Conservation (phyloP, 331 rosid genomes). For the Arachis monticola region DNA sequence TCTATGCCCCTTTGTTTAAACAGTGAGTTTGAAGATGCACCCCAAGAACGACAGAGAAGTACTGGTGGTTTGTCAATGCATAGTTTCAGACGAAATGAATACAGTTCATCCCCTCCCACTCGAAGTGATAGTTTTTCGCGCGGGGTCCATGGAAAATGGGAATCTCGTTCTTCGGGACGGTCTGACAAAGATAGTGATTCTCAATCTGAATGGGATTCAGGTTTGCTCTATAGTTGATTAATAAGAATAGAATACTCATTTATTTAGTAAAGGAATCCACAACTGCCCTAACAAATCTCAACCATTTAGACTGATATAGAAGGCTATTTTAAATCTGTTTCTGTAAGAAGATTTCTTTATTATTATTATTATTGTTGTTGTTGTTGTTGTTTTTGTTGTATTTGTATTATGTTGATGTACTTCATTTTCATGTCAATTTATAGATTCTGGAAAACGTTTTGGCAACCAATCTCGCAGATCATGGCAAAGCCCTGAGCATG, state of each 20-base stretch:
- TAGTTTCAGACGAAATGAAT: conserved; percentile 70
- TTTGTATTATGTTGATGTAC: conserved; percentile 27
- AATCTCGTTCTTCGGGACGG: conserved; percentile 73
- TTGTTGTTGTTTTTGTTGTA: neutral
- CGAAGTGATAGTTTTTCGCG: conserved; percentile 79
- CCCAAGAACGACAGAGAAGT: conserved; percentile 69
- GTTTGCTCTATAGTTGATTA: conserved; percentile 49
- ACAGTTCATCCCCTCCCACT: conserved; percentile 88
- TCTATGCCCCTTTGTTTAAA: neutral
- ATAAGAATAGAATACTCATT: conserved; percentile 7
- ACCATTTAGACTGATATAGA: conserved; percentile 25
- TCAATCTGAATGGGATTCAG: conserved; percentile 83
- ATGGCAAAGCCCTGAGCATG: conserved; percentile 95
- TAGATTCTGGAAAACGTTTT: conserved; percentile 76
- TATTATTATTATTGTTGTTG: neutral
- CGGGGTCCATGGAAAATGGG: conserved; percentile 86
- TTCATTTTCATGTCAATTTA: conserved; percentile 41
- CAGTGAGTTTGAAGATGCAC: conserved; percentile 87
- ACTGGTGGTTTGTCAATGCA: conserved; percentile 62
- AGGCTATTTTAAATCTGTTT: neutral
- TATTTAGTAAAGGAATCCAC: neutral
- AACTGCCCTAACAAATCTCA: conserved; percentile 19
- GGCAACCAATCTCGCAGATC: conserved; percentile 74
- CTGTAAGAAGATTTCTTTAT: conserved; percentile 13
- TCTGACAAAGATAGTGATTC: conserved; percentile 83